Evolutionary conservation across 345 rosid species (phyloP).

Genomic region (Isatis tinctoria): DNA sequence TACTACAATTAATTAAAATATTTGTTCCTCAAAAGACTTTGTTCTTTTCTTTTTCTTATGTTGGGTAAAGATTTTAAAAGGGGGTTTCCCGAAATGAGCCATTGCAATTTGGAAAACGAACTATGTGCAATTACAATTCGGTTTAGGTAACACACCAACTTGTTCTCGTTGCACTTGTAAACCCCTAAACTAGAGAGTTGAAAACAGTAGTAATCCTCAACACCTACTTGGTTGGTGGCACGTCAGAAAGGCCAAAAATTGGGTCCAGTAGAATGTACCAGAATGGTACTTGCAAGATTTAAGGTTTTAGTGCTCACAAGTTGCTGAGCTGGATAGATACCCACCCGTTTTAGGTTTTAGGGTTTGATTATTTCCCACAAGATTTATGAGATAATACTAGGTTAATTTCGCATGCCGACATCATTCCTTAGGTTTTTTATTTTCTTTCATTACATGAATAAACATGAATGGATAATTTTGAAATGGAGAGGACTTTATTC

Average conservation of each 20-base stretch:
- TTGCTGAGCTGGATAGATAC: conserved; percentile 26
- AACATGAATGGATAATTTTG: neutral
- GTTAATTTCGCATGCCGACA: conserved; percentile 28
- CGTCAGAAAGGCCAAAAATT: conserved; percentile 46
- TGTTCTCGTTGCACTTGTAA: conserved; percentile 5
- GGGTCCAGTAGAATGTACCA: conserved; percentile 29
- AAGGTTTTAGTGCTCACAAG: conserved; percentile 19
- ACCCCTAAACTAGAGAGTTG: conserved; percentile 24
- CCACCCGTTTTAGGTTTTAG: conserved; percentile 25
- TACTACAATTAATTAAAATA: neutral
- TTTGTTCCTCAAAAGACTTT: neutral
- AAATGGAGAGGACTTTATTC: neutral
- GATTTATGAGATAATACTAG: conserved; percentile 10
- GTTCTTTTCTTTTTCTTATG: neutral
- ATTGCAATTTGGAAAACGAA: neutral
- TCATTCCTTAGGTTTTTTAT: neutral
- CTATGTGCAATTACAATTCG: conserved; percentile 18
- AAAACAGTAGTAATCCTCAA: conserved; percentile 43
- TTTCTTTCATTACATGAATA: neutral
- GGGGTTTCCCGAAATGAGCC: neutral
- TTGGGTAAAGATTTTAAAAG: conserved; percentile 12
- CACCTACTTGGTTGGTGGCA: conserved; percentile 71
- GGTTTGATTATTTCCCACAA: conserved; percentile 18
- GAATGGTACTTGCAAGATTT: conserved; percentile 37
- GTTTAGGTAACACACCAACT: conserved; percentile 32